A percentile compares a stretch with the other conserved stretches of the same genome.
Conservation (phyloP, 768 basidiomycete genomes). For the Agrocybe pediades region DNA sequence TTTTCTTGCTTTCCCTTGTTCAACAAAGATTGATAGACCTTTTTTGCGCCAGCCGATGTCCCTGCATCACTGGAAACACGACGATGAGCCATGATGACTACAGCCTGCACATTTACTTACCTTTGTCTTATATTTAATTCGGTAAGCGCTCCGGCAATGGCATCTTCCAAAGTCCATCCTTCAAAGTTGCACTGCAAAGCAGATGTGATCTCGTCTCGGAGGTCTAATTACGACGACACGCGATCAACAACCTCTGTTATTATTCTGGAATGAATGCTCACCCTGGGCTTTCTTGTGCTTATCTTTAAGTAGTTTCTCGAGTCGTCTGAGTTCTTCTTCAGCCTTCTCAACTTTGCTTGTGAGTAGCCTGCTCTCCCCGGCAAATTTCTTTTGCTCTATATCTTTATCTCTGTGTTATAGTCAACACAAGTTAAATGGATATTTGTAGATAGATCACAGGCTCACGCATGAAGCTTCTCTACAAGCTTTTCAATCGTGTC, state of each 20-base stretch:
- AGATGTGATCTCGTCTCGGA: slow-evolving; percentile 42
- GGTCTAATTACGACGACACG: slow-evolving; percentile 34
- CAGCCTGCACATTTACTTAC: slow-evolving; percentile 27
- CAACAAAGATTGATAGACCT: slow-evolving; percentile 58
- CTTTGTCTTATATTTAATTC: slow-evolving; percentile 46
- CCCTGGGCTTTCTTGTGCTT: slow-evolving; percentile 68
- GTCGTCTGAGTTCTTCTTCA: slow-evolving; percentile 61
- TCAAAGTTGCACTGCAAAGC: background rate
- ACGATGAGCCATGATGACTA: background rate
- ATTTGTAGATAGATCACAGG: slow-evolving; percentile 5
- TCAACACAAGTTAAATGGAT: background rate
- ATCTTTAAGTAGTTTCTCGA: slow-evolving; percentile 59
- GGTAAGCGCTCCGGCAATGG: slow-evolving; percentile 41
- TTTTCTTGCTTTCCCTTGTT: slow-evolving; percentile 61
- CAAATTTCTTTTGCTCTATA: slow-evolving; percentile 51
- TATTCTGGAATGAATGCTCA: slow-evolving; percentile 31
- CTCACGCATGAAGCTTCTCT: slow-evolving; percentile 59
- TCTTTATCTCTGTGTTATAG: slow-evolving; percentile 62
- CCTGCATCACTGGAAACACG: slow-evolving; percentile 26
- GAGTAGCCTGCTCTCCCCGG: slow-evolving; percentile 43
- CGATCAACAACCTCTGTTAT: background rate
- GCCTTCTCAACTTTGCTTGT: slow-evolving; percentile 63
- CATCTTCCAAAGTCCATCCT: slow-evolving; percentile 43
- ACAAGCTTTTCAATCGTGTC: slow-evolving; percentile 78
- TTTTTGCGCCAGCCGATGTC: slow-evolving; percentile 29